Evolutionary conservation across 169 alveolate genomes (phyloP), one percentile per base, ranked within the genome.

Genomic region (Cardiosporidium cionae): DNA sequence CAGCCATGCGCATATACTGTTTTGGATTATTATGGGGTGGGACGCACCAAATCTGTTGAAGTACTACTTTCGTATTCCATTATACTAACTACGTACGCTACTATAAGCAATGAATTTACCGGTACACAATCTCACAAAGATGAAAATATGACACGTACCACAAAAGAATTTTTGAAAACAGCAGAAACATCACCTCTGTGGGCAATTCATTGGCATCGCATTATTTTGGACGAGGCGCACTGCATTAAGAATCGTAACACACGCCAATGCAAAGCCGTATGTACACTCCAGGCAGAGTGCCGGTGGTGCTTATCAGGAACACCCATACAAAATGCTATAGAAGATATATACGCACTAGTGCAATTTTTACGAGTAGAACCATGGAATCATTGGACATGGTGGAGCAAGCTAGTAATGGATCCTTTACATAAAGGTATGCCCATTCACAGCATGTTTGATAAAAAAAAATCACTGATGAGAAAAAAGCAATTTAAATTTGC

Each of bases 281-380:
- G 88, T 81, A 87, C 89, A 62, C 79, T 93, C 44, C 74, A 89
- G 66, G 94, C 93, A 3, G 87, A 81, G 58, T 80, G 89, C 86
- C 89, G 91, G 76, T 89, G 95, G 91, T 81, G 89, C 74, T 79
- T 93, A 81, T 92, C 98, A 25, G 98, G 97, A 36, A 93, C 98
- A 22, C 98, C 98, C 6, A 80, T 95, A 36, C 91, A 93, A 73
- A 95, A 95, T 82, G 86, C 91, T 37, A 65, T 95, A 9, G 84
- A 83, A 66, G 98, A 95, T 72, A 82, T 93, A 34, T 95, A 88
- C 79, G 86, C 95, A 27, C 78, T 92, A 35, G 75, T 93, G 7
- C 83, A 91, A 70, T 93, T 92, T 74, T 80, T 95, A 53, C 88
- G 90, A 76, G 88, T 93, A 28, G 90, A 87, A 36, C 94, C 92